Conservation (phyloP, 1,284 basidiomycete genomes). For the Boletus subluridellus region DNA sequence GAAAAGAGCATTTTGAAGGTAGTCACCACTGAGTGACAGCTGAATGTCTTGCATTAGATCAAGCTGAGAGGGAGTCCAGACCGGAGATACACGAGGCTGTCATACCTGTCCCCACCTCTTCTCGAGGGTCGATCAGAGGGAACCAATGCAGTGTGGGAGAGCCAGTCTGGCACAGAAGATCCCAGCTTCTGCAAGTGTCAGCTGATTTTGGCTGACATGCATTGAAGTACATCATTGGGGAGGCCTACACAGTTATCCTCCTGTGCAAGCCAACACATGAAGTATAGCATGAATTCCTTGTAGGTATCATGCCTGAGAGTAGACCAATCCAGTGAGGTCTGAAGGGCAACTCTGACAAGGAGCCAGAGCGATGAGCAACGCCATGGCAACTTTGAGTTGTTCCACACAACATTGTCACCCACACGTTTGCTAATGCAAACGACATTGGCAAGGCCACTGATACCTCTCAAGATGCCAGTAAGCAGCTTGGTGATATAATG, state of each 20-base stretch:
- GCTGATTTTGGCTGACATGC: slow-evolving; percentile 28
- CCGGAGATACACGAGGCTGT: too few species aligned
- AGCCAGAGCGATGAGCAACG: slow-evolving; percentile 38
- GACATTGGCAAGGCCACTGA: too few species aligned
- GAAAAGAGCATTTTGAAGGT: too few species aligned
- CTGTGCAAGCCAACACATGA: too few species aligned
- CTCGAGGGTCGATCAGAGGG: slow-evolving; percentile 10
- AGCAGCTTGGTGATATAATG: slow-evolving; percentile 39
- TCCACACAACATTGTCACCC: slow-evolving; percentile 37
- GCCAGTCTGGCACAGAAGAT: slow-evolving; percentile 16
- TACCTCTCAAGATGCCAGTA: too few species aligned
- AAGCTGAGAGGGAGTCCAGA: too few species aligned
- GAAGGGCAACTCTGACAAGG: too few species aligned
- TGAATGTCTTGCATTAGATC: too few species aligned
- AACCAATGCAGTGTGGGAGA: slow-evolving; percentile 10
- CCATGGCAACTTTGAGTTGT: slow-evolving; percentile 34
- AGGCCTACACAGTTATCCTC: slow-evolving; percentile 9
- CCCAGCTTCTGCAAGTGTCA: slow-evolving; percentile 33
- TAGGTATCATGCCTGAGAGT: not conserved
- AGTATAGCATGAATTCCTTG: too few species aligned
- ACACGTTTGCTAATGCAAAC: too few species aligned
- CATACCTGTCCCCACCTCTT: too few species aligned
- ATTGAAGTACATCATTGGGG: slow-evolving; percentile 34
- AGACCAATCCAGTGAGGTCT: slow-evolving; percentile 24
- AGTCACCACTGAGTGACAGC: too few species aligned